Percentiles rank a stretch among this genome's conserved stretches.
Conservation (phyloP, 2,329 filamentous ascomycete species). For the Phialemoniopsis sp. region DNA sequence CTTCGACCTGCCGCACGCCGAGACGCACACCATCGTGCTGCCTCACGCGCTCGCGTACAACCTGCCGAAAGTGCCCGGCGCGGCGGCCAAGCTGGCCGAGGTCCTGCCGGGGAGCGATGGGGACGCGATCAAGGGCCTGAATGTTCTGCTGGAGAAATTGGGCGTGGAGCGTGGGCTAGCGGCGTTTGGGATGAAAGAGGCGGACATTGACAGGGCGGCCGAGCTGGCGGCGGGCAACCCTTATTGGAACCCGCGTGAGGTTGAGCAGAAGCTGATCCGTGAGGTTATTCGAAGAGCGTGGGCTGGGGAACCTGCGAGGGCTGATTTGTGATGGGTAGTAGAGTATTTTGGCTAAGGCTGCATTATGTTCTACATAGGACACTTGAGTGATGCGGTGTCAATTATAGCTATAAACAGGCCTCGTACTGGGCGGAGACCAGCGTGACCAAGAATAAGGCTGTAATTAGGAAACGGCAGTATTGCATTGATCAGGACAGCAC, state of each 20-base stretch:
- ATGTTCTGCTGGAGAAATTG: slow-evolving; percentile 47
- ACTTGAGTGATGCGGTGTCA: too few species aligned
- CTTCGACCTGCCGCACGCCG: slow-evolving; percentile 61
- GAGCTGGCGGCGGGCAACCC: slow-evolving; percentile 51
- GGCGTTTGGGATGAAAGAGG: slow-evolving; percentile 53
- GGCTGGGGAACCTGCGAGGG: slow-evolving; percentile 50
- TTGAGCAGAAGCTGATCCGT: slow-evolving; percentile 44
- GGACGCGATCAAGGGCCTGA: slow-evolving; percentile 53
- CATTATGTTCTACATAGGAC: too few species aligned
- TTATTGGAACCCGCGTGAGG: slow-evolving; percentile 52
- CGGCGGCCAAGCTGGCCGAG: slow-evolving; percentile 43
- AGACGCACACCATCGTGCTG: slow-evolving; percentile 60
- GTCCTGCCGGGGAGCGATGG: slow-evolving; percentile 52
- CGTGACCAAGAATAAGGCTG: too few species aligned
- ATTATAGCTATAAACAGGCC: too few species aligned
- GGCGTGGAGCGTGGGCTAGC: slow-evolving; percentile 46
- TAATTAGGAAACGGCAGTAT: too few species aligned
- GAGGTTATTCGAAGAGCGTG: slow-evolving; percentile 53
- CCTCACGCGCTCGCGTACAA: slow-evolving; percentile 63
- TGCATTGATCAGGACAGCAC: too few species aligned
- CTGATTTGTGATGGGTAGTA: slow-evolving; percentile 44
- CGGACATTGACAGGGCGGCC: slow-evolving; percentile 50
- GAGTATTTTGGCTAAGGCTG: too few species aligned
- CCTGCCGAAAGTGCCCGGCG: slow-evolving; percentile 47
- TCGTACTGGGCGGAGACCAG: too few species aligned